Evolutionary conservation across 306 rosid genomes (phyloP).

Genomic region (Corylus heterophylla): DNA sequence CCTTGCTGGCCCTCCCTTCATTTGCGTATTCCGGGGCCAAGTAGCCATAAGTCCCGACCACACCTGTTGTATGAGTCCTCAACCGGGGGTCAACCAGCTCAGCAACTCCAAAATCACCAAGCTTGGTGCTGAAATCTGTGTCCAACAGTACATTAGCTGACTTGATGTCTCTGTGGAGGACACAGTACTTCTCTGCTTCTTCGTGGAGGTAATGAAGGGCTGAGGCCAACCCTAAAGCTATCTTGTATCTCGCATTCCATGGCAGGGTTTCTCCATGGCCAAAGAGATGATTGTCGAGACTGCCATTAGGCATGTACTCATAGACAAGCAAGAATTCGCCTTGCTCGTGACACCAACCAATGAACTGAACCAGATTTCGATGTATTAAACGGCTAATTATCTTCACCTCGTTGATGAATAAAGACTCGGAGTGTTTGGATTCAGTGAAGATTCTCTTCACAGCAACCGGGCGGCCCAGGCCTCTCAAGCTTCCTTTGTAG

Average conservation of each 20-base stretch:
- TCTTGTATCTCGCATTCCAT: slow-evolving; percentile 46
- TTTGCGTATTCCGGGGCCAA: slow-evolving; percentile 47
- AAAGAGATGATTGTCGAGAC: slow-evolving; percentile 51
- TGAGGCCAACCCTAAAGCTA: slow-evolving; percentile 38
- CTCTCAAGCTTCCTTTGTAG: slow-evolving; percentile 41
- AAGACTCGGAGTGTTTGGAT: slow-evolving; percentile 34
- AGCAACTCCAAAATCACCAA: slow-evolving; percentile 64
- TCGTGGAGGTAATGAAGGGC: slow-evolving; percentile 65
- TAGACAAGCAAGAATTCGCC: slow-evolving; percentile 47
- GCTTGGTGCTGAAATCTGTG: slow-evolving; percentile 49
- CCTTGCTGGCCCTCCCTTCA: slow-evolving; percentile 46
- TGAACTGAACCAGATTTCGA: slow-evolving; percentile 50
- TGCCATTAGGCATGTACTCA: slow-evolving; percentile 54
- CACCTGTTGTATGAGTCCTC: slow-evolving; percentile 37
- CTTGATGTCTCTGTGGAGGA: slow-evolving; percentile 61
- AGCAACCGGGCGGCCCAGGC: slow-evolving; percentile 37
- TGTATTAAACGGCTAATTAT: slow-evolving; percentile 62
- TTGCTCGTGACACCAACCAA: slow-evolving; percentile 63
- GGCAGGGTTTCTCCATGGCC: slow-evolving; percentile 34
- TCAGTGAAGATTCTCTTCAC: slow-evolving; percentile 54
- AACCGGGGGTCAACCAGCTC: slow-evolving; percentile 45
- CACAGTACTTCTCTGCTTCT: slow-evolving; percentile 49
- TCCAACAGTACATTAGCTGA: slow-evolving; percentile 59
- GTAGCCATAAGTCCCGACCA: slow-evolving; percentile 53
- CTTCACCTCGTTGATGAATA: slow-evolving; percentile 47